phyloP scores from a whole-genome alignment of 2,329 filamentous ascomycete genomes.

The Monilinia vaccinii-corymbosi region DNA sequence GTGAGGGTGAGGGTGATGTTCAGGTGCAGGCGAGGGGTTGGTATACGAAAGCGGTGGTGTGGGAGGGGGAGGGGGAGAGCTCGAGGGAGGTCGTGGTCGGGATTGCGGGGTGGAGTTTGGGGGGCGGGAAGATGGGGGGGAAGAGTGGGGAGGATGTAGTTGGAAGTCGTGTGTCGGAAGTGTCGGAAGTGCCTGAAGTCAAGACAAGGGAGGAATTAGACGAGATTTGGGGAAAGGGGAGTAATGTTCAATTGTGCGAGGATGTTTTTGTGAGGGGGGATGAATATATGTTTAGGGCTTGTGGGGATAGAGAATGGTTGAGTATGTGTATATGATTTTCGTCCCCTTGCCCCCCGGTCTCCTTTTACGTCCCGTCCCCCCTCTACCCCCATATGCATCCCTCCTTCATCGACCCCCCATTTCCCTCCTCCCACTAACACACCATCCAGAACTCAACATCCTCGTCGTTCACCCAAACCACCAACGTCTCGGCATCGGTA shows the following conservation, averaged over 20 bases:
- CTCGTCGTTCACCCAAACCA: slow-evolving; percentile 17
- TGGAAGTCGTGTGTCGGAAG: not conserved
- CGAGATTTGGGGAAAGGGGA: slow-evolving; percentile 13
- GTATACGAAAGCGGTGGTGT: slow-evolving; percentile 17
- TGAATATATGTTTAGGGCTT: slow-evolving; percentile 17
- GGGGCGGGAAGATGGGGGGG: not conserved
- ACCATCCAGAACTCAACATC: slow-evolving; percentile 16
- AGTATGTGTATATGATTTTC: too few relatives aligned
- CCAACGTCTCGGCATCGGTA: slow-evolving; percentile 23
- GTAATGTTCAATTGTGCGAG: slow-evolving; percentile 21
- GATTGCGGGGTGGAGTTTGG: slow-evolving; percentile 16
- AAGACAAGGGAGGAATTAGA: slow-evolving; percentile 1
- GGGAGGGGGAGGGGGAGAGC: not conserved
- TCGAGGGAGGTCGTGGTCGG: slow-evolving; percentile 16
- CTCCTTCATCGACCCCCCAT: not conserved
- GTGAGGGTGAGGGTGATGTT: too few relatives aligned
- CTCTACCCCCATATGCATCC: not conserved
- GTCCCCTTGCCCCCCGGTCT: too few relatives aligned
- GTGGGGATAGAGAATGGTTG: slow-evolving; percentile 15
- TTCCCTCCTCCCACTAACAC: not conserved
- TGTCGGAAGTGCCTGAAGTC: not conserved
- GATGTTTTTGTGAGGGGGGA: slow-evolving; percentile 22
- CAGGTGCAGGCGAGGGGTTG: not conserved
- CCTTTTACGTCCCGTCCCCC: too few relatives aligned
- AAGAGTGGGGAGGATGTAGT: not conserved